Evolutionary conservation across 345 rosid genomes (phyloP).

Genomic region (Lumnitzera littorea): DNA sequence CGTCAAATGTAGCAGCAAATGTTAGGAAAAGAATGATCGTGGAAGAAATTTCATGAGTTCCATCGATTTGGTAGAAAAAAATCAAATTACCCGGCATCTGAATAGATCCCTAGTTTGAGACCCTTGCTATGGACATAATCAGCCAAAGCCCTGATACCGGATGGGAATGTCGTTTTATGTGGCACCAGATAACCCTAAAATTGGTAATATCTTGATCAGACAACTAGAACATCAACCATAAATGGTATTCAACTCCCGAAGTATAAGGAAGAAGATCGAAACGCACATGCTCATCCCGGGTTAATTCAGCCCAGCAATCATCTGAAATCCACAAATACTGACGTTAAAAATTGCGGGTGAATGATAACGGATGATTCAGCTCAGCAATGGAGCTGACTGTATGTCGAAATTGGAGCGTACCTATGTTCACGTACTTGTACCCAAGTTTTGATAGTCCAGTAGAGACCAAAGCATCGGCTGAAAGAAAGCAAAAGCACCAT

Average conservation of each 20-base stretch:
- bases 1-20: neutral
- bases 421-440: constrained; percentile 75
- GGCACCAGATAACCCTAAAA: constrained; percentile 65
- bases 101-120: constrained; percentile 83
- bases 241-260: neutral
- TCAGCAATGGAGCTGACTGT: neutral
- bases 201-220: neutral
- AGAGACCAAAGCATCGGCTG: constrained; percentile 78
- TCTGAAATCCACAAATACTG: constrained; percentile 30
- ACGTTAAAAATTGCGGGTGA: neutral
- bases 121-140: constrained; percentile 81
- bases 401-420: constrained; percentile 18
- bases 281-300: constrained; percentile 59
- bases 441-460: constrained; percentile 81
- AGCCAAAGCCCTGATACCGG: constrained; percentile 77
- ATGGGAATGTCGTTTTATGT: constrained; percentile 58
- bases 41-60: neutral
- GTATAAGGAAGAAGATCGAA: neutral
- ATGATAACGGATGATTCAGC: neutral
- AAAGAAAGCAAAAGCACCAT: constrained; percentile 1
- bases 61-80: neutral
- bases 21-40: neutral
- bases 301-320: constrained; percentile 93
- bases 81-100: constrained; percentile 70
- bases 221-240: neutral